Evolutionary conservation across 768 basidiomycete genomes (phyloP).

Genomic region (Collybiopsis luxurians): DNA sequence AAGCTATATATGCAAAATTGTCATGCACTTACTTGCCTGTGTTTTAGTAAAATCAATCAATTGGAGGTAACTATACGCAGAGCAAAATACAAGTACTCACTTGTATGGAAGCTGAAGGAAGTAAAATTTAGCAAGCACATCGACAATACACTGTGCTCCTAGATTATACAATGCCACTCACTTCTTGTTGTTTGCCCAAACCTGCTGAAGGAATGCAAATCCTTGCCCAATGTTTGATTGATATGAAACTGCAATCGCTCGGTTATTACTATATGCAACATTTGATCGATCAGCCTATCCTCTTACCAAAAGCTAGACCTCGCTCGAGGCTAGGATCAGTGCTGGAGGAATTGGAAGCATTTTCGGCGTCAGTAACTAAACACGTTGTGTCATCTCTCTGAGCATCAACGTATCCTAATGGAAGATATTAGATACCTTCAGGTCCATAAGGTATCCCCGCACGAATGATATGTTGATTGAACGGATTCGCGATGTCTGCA

Average conservation of each 20-base stretch:
- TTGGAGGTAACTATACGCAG: too few species aligned
- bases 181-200: slow-evolving; percentile 13
- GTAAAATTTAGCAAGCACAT: neutral
- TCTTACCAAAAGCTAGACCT: slow-evolving; percentile 10
- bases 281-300: too few species aligned
- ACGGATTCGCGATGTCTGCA: slow-evolving; percentile 12
- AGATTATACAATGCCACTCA: neutral
- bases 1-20: too few species aligned
- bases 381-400: too few species aligned
- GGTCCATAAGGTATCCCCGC: slow-evolving; percentile 10
- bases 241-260: slow-evolving; percentile 10
- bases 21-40: too few species aligned
- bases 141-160: neutral
- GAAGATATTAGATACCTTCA: slow-evolving; percentile 10
- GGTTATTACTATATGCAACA: neutral
- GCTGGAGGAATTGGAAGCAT: neutral
- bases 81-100: too few species aligned
- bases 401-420: neutral
- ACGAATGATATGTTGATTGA: slow-evolving; percentile 7
- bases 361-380: slow-evolving; percentile 7
- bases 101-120: neutral
- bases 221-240: slow-evolving; percentile 13
- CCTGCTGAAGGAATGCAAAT: slow-evolving; percentile 15
- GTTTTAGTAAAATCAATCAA: too few species aligned
- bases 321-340: slow-evolving; percentile 5